A percentile compares a stretch with the other conserved stretches of the same genome.
phyloP scores from a whole-genome alignment of 371 early-diverging fungal genomes.

The Syncephalastrum monosporum region DNA sequence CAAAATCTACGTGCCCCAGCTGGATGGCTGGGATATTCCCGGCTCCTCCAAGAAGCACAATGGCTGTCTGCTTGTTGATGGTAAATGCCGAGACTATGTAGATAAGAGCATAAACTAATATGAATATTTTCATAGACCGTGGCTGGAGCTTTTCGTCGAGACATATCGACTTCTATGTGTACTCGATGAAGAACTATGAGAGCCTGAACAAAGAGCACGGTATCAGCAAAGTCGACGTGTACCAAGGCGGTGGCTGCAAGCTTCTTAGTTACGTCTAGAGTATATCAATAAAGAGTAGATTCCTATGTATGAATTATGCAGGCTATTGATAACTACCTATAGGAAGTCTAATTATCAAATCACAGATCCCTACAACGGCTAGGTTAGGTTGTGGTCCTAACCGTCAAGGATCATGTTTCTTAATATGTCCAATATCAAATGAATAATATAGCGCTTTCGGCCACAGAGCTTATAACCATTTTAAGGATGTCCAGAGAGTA shows the following conservation, averaged over 20 bases:
- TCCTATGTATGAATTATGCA: too few relatives aligned
- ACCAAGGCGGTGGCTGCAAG: constrained; percentile 34
- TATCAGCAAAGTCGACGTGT: constrained; percentile 22
- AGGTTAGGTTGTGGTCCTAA: too few relatives aligned
- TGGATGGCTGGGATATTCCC: constrained; percentile 23
- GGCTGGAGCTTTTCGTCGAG: constrained; percentile 30
- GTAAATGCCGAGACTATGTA: background rate
- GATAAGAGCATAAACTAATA: background rate
- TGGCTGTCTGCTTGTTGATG: constrained; percentile 30
- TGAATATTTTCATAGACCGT: constrained; percentile 11
- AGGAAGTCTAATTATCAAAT: too few relatives aligned
- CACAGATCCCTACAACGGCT: too few relatives aligned
- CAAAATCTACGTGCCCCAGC: constrained; percentile 32
- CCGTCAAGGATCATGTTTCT: too few relatives aligned
- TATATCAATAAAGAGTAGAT: background rate
- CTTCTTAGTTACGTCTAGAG: constrained; percentile 27
- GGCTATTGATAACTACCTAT: too few relatives aligned
- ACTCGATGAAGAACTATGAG: constrained; percentile 24
- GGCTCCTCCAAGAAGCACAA: constrained; percentile 28
- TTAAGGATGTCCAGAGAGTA: too few relatives aligned
- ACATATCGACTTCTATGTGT: constrained; percentile 33
- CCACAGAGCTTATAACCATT: too few relatives aligned
- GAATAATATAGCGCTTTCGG: too few relatives aligned
- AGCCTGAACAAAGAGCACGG: constrained; percentile 23
- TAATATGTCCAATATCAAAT: too few relatives aligned